These are phyloP conservation scores for Phaseolus coccineus DNA, from an alignment of 331 rosid genomes.

Conservation along the genomic window DNA sequence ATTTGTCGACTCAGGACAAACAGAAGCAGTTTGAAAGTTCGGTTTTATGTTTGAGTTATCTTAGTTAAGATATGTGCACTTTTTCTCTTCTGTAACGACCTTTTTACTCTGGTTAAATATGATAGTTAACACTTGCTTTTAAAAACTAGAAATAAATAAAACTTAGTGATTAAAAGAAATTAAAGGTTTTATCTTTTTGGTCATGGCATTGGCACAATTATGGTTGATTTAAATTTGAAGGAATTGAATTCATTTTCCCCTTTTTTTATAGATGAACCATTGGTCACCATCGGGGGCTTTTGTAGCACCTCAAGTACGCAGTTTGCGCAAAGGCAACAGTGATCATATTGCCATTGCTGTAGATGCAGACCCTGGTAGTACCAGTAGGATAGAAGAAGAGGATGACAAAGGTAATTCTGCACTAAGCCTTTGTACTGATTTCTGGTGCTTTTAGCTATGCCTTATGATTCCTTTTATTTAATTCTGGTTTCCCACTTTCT, in stretches of 20 bases:
- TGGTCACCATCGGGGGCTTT: constrained; percentile 73
- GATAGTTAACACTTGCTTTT: constrained; percentile 2
- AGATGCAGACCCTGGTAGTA: constrained; percentile 78
- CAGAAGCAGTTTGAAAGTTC: background rate
- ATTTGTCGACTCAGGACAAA: background rate
- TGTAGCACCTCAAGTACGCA: constrained; percentile 88
- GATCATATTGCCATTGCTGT: constrained; percentile 95
- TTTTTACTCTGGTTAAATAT: constrained; percentile 16
- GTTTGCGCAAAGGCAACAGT: constrained; percentile 89
- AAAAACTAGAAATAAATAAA: background rate
- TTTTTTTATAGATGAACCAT: constrained; percentile 59
- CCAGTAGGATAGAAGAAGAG: constrained; percentile 81
- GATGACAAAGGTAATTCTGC: constrained; percentile 84
- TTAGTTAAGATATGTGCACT: background rate
- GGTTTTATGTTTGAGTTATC: constrained; percentile 29
- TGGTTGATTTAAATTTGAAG: constrained; percentile 33
- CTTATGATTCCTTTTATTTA: constrained; percentile 17
- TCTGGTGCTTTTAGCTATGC: constrained; percentile 24
- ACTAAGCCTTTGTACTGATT: constrained; percentile 5
- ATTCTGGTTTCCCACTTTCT: constrained; percentile 33
- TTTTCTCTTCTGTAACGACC: background rate
- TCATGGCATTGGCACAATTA: constrained; percentile 18
- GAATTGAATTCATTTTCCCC: constrained; percentile 33
- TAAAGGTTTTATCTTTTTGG: background rate
- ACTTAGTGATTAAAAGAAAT: constrained; percentile 23